phyloP scores from a whole-genome alignment of 495 filamentous ascomycete species.

The Penicillium lividum region DNA sequence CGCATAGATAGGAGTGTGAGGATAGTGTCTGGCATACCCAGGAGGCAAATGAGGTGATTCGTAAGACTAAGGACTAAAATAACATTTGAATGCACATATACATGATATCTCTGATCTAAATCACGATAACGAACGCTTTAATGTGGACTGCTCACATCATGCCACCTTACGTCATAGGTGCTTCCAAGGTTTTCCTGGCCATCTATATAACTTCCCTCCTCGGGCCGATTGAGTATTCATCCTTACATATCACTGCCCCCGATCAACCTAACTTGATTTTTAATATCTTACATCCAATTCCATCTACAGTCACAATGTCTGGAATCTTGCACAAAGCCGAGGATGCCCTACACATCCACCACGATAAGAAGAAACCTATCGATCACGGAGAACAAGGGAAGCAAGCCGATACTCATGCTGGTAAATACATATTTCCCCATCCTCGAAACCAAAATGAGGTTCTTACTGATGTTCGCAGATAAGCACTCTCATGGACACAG shows the following conservation, averaged over 20 bases:
- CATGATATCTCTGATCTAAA: no score
- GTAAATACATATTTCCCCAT: not conserved
- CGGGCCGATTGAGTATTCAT: no score
- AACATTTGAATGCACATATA: no score
- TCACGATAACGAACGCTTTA: no score
- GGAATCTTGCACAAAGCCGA: slow-evolving; percentile 8
- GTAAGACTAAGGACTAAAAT: no score
- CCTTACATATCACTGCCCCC: no score
- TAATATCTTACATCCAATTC: not conserved
- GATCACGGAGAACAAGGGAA: not conserved
- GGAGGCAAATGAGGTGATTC: no score
- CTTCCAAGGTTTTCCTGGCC: no score
- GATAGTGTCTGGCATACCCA: no score
- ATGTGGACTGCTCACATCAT: not conserved
- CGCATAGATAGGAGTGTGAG: no score
- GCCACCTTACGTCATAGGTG: not conserved
- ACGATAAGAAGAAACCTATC: slow-evolving; percentile 4
- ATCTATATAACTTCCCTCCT: no score
- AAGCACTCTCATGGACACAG: slow-evolving; percentile 5
- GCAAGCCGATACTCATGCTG: not conserved
- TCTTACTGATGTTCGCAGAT: not conserved
- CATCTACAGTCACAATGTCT: slow-evolving; percentile 1
- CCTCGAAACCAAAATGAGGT: not conserved
- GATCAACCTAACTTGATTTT: no score
- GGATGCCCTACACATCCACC: slow-evolving; percentile 5